A percentile compares a stretch with the other conserved stretches of the same genome.
Evolutionary conservation across 768 basidiomycete genomes (phyloP).

Genomic region (Rubroboletus pulcherrimus): DNA sequence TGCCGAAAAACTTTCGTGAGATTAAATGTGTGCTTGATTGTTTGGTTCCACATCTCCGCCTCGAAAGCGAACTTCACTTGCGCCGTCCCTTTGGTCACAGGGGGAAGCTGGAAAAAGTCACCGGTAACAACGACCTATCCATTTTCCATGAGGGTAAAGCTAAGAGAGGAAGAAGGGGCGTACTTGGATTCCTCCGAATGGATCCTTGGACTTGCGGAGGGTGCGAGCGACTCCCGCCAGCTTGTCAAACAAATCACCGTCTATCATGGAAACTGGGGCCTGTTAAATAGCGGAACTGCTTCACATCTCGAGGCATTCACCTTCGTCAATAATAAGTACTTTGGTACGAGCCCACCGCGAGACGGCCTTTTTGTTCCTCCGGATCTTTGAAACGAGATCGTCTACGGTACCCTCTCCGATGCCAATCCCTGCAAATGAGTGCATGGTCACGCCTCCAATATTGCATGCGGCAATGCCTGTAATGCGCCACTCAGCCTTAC

Average conservation of each 20-base stretch:
- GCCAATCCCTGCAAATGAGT: conserved; percentile 95
- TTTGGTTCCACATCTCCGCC: conserved; percentile 68
- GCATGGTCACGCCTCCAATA: conserved; percentile 92
- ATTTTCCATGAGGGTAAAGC: not conserved
- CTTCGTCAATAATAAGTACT: conserved; percentile 82
- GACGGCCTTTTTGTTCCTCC: conserved; percentile 79
- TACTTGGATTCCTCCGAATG: conserved; percentile 95
- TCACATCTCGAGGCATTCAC: conserved; percentile 32
- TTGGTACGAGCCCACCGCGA: conserved; percentile 80
- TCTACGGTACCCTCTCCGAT: conserved; percentile 67
- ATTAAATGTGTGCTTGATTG: conserved; percentile 82
- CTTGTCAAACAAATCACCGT: conserved; percentile 91
- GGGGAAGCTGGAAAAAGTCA: conserved; percentile 98
- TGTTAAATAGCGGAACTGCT: not conserved
- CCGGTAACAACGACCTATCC: conserved; percentile 84
- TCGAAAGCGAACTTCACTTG: conserved; percentile 89
- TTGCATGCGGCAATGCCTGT: conserved; percentile 94
- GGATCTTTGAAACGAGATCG: conserved; percentile 60
- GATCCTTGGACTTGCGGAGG: conserved; percentile 56
- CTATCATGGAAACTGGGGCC: conserved; percentile 89
- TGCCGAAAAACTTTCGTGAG: conserved; percentile 95
- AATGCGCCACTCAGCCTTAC: not conserved
- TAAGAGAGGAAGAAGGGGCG: not conserved
- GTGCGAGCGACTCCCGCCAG: conserved; percentile 65
- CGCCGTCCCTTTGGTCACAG: conserved; percentile 63